A percentile compares a stretch with the other conserved stretches of the same genome.
phyloP scores from a whole-genome alignment of 179 eudicot genomes.

The Dionaea muscipula region DNA sequence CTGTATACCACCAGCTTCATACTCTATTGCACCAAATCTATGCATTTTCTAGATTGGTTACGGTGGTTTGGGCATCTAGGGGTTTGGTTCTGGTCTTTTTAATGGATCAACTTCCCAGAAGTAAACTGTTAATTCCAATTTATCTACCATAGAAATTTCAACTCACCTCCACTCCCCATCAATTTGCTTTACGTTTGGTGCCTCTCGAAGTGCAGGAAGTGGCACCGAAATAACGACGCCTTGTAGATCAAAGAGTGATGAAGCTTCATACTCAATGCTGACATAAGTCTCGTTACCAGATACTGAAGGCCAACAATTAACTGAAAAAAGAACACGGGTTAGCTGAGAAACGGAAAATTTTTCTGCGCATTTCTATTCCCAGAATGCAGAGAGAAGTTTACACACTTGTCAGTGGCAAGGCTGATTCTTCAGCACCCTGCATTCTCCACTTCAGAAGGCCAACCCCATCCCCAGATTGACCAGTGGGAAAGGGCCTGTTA shows the following conservation, averaged over 20 bases:
- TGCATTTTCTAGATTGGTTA: no score
- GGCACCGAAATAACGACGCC: slow-evolving; percentile 88
- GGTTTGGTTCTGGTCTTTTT: no score
- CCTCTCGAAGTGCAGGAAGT: slow-evolving; percentile 92
- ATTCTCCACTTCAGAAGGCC: slow-evolving; percentile 87
- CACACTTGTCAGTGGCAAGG: slow-evolving; percentile 83
- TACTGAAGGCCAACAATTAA: slow-evolving; percentile 97
- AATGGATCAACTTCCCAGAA: neutral
- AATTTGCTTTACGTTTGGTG: slow-evolving; percentile 74
- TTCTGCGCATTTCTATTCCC: neutral
- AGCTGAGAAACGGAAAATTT: neutral
- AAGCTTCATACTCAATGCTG: slow-evolving; percentile 89
- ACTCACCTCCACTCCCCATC: slow-evolving; percentile 94
- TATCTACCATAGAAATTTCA: neutral
- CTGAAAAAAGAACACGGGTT: slow-evolving; percentile 24
- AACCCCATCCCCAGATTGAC: slow-evolving; percentile 86
- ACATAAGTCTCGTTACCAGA: slow-evolving; percentile 92
- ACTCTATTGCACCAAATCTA: no score
- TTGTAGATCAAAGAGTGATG: slow-evolving; percentile 70
- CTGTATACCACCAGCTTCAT: no score
- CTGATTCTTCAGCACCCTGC: slow-evolving; percentile 79
- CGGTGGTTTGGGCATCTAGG: no score
- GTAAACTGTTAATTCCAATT: neutral
- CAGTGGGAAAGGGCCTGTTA: slow-evolving; percentile 74
- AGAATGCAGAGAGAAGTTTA: slow-evolving; percentile 6